Conservation (phyloP, 2,329 filamentous ascomycete genomes). For the Pyrenochaeta sp. region DNA sequence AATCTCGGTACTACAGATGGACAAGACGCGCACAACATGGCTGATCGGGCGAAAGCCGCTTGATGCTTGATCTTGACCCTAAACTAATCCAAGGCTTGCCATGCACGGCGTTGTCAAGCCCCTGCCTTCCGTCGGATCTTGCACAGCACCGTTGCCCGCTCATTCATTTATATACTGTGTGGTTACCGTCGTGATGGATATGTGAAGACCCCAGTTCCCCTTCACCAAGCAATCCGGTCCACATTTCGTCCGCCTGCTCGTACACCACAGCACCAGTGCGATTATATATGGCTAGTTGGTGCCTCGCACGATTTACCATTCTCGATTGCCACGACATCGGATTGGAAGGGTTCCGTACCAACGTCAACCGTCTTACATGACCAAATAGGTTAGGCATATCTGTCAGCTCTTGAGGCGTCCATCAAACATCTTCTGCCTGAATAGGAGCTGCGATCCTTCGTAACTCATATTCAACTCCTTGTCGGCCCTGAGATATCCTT, state of each 20-base stretch:
- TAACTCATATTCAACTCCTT: slow-evolving; percentile 2
- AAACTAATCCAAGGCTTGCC: too few species aligned
- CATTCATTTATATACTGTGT: too few species aligned
- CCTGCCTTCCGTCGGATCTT: too few species aligned
- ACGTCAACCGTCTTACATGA: not conserved
- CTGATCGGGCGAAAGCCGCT: not conserved
- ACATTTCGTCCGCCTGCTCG: too few species aligned
- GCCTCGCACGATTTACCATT: not conserved
- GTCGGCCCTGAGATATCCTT: not conserved
- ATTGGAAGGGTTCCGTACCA: not conserved
- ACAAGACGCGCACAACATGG: not conserved
- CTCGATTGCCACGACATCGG: not conserved
- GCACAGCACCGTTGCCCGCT: too few species aligned
- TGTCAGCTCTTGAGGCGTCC: not conserved
- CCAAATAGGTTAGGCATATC: not conserved
- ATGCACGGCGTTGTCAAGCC: too few species aligned
- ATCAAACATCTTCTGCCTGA: too few species aligned
- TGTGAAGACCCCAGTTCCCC: too few species aligned
- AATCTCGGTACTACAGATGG: not conserved
- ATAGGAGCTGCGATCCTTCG: too few species aligned
- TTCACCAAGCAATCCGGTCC: too few species aligned
- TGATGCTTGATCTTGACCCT: not conserved
- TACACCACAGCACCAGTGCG: not conserved
- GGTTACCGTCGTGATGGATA: too few species aligned
- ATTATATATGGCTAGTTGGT: not conserved